phyloP scores from a whole-genome alignment of 176 grass and related monocot genomes.

The Ensete glaucum region DNA sequence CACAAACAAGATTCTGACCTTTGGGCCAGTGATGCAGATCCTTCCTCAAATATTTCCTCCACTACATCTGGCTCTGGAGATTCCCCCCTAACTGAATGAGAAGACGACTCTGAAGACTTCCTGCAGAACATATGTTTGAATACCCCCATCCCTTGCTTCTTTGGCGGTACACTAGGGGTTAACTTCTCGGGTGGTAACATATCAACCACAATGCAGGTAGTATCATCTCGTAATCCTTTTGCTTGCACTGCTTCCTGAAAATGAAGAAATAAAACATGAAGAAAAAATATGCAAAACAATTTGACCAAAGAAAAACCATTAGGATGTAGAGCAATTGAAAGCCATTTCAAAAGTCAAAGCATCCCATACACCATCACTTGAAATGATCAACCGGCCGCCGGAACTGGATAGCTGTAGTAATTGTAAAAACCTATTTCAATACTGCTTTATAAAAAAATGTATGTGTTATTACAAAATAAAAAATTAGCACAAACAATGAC shows the following conservation, averaged over 20 bases:
- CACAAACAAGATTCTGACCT: slow-evolving; percentile 26
- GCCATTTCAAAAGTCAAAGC: slow-evolving; percentile 69
- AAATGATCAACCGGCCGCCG: slow-evolving; percentile 80
- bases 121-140: slow-evolving; percentile 71
- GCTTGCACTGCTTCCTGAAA: slow-evolving; percentile 65
- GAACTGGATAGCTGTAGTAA: slow-evolving; percentile 69
- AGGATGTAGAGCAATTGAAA: slow-evolving; percentile 42
- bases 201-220: slow-evolving; percentile 93
- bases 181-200: slow-evolving; percentile 67
- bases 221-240: slow-evolving; percentile 87
- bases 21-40: slow-evolving; percentile 56
- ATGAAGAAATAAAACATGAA: slow-evolving; percentile 14
- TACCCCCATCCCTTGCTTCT: slow-evolving; percentile 50
- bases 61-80: slow-evolving; percentile 67
- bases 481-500: not conserved
- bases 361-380: slow-evolving; percentile 98
- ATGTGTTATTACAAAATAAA: slow-evolving; percentile 1
- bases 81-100: slow-evolving; percentile 38
- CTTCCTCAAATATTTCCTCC: slow-evolving; percentile 97
- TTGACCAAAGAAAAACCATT: slow-evolving; percentile 14
- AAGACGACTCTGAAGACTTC: slow-evolving; percentile 35
- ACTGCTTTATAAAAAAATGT: slow-evolving; percentile 12
- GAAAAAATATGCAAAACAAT: slow-evolving; percentile 18
- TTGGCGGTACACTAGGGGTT: slow-evolving; percentile 30
- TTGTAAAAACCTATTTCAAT: slow-evolving; percentile 19